These are phyloP conservation scores for Macrolepiota fuliginosa DNA, from an alignment of 768 basidiomycete species.

Conservation along the genomic window DNA sequence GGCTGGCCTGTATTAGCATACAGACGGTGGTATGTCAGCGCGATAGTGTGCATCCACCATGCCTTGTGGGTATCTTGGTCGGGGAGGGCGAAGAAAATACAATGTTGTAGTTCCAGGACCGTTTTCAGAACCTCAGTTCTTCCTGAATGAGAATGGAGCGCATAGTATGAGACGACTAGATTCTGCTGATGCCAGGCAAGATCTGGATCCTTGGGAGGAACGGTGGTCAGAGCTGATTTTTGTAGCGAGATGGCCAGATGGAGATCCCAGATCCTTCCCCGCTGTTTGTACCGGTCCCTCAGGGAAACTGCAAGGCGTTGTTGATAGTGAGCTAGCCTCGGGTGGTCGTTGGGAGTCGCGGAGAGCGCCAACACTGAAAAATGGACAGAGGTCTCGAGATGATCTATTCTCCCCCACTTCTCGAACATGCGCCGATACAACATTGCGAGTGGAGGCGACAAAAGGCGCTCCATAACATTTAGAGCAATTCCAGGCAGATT, in stretches of 20 bases:
- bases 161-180: constrained; percentile 1
- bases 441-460: neutral
- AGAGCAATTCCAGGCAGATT: neutral
- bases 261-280: constrained; percentile 10
- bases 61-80: neutral
- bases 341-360: constrained; percentile 12
- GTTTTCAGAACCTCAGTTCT: constrained; percentile 12
- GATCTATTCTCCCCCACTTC: neutral
- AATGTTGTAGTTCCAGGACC: constrained; percentile 6
- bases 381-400: constrained; percentile 9
- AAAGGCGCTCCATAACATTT: neutral
- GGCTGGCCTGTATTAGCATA: neutral
- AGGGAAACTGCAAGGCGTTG: constrained; percentile 15
- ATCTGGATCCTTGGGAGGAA: constrained; percentile 10
- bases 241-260: constrained; percentile 12
- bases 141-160: constrained; percentile 6
- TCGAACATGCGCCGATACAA: constrained; percentile 6
- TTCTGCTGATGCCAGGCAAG: constrained; percentile 15
- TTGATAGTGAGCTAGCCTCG: constrained; percentile 16
- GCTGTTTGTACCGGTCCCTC: constrained; percentile 9
- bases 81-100: constrained; percentile 2
- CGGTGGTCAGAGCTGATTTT: constrained; percentile 10
- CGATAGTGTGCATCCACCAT: constrained; percentile 11
- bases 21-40: constrained; percentile 4
- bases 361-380: constrained; percentile 13